Percentiles rank a stretch among this genome's conserved stretches.
phyloP scores from a whole-genome alignment of 352 stramenopile genomes.

The Phytopythium aichiense region DNA sequence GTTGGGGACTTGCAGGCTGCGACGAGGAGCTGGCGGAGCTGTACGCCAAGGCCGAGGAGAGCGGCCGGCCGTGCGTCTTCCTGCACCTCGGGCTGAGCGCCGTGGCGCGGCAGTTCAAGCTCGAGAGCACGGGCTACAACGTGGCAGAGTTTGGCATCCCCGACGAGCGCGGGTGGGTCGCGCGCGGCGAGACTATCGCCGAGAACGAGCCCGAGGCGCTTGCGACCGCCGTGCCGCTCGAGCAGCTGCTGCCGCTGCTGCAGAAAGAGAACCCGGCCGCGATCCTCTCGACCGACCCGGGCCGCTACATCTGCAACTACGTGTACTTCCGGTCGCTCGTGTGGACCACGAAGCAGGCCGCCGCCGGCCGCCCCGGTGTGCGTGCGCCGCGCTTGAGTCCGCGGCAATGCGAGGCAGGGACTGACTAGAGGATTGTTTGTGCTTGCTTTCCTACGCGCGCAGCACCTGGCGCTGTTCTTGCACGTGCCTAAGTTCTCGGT shows the following conservation, averaged over 20 bases:
- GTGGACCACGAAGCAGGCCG: slow-evolving; percentile 44
- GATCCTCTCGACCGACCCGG: slow-evolving; percentile 63
- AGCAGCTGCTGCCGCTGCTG: slow-evolving; percentile 44
- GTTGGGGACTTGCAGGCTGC: slow-evolving; percentile 14
- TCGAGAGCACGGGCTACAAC: slow-evolving; percentile 79
- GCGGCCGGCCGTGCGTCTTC: slow-evolving; percentile 50
- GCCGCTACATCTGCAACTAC: slow-evolving; percentile 86
- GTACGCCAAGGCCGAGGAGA: slow-evolving; percentile 29
- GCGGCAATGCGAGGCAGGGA: not conserved
- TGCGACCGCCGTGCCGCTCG: slow-evolving; percentile 48
- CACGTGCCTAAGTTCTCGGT: slow-evolving; percentile 67
- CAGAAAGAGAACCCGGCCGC: slow-evolving; percentile 26
- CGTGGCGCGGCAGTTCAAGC: slow-evolving; percentile 32
- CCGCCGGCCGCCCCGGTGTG: slow-evolving; percentile 29
- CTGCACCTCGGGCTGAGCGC: slow-evolving; percentile 71
- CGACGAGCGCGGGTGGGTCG: slow-evolving; percentile 67
- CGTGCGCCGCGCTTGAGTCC: slow-evolving; percentile 5
- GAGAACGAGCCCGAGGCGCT: slow-evolving; percentile 40
- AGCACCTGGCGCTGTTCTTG: slow-evolving; percentile 73
- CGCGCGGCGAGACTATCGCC: slow-evolving; percentile 46
- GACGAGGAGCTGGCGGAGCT: slow-evolving; percentile 21
- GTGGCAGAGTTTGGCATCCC: slow-evolving; percentile 77
- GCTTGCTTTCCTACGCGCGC: not conserved
- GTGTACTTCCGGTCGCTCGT: slow-evolving; percentile 79
- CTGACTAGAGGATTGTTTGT: not conserved